These are phyloP conservation scores for Fulvia fulva DNA, from an alignment of 2,329 filamentous ascomycete genomes.

Conservation along the genomic window DNA sequence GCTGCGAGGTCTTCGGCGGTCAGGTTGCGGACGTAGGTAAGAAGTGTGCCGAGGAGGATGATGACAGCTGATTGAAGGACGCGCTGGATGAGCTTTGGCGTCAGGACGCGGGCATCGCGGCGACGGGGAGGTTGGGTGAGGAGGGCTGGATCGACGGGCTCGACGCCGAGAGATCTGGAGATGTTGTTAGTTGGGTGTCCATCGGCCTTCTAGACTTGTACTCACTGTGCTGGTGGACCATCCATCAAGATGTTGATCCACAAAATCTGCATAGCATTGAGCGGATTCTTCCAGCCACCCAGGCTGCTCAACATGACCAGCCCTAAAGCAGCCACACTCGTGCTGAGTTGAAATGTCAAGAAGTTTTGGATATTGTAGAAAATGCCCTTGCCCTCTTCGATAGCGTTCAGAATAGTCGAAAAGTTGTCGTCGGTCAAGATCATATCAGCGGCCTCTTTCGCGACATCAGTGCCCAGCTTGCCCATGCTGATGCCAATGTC, in stretches of 20 bases:
- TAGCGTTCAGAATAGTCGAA: slow-evolving; percentile 85
- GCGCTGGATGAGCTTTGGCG: slow-evolving; percentile 71
- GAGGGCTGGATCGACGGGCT: slow-evolving; percentile 88
- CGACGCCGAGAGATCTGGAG: slow-evolving; percentile 74
- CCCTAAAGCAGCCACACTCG: slow-evolving; percentile 86
- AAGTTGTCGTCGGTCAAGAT: slow-evolving; percentile 87
- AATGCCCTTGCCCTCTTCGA: slow-evolving; percentile 98
- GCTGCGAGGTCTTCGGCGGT: slow-evolving; percentile 59
- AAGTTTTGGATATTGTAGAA: slow-evolving; percentile 99
- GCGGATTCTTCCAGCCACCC: slow-evolving; percentile 86
- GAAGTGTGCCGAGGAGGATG: slow-evolving; percentile 89
- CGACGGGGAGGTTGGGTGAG: slow-evolving; percentile 87
- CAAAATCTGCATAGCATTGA: slow-evolving; percentile 99
- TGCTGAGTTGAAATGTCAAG: slow-evolving; percentile 95
- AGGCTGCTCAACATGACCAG: slow-evolving; percentile 90
- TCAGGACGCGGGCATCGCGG: slow-evolving; percentile 87
- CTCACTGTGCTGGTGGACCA: slow-evolving; percentile 78
- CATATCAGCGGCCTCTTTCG: slow-evolving; percentile 94
- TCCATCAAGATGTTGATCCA: slow-evolving; percentile 99
- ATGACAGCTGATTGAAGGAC: slow-evolving; percentile 83
- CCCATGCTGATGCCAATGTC: slow-evolving; percentile 99
- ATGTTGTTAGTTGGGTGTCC: neutral
- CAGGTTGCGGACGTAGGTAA: slow-evolving; percentile 92
- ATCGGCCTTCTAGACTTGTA: neutral
- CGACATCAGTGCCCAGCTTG: slow-evolving; percentile 88